Conservation (phyloP, 2,329 filamentous ascomycete genomes). For the Botrytis fabae region DNA sequence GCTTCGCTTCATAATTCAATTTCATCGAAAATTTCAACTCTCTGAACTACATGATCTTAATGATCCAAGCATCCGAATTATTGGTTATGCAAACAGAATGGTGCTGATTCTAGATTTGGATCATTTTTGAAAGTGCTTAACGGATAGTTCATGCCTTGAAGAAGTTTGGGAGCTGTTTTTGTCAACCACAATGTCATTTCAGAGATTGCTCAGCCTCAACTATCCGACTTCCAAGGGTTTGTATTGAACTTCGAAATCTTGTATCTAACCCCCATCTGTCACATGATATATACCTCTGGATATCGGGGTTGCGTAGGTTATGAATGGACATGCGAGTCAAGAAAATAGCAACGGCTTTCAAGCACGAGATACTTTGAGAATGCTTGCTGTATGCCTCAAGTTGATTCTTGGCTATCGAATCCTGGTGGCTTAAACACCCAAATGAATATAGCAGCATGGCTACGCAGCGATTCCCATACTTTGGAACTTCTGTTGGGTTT, state of each 20-base stretch:
- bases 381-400: too few species aligned
- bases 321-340: too few species aligned
- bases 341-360: neutral
- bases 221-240: neutral
- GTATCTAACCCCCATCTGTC: neutral
- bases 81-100: neutral
- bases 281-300: neutral
- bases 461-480: neutral
- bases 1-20: neutral
- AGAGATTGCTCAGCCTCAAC: neutral
- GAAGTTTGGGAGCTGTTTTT: too few species aligned
- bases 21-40: neutral
- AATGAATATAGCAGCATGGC: neutral
- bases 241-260: neutral
- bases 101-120: neutral
- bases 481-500: neutral
- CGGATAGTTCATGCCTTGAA: neutral
- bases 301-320: neutral
- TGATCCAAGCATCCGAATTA: neutral
- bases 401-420: neutral
- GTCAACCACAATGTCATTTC: neutral
- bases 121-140: neutral
- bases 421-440: neutral
- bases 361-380: neutral
- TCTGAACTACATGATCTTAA: neutral